Base-by-base conservation (phyloP, 78 protist genomes). In the Protostelium mycophagum region DNA sequence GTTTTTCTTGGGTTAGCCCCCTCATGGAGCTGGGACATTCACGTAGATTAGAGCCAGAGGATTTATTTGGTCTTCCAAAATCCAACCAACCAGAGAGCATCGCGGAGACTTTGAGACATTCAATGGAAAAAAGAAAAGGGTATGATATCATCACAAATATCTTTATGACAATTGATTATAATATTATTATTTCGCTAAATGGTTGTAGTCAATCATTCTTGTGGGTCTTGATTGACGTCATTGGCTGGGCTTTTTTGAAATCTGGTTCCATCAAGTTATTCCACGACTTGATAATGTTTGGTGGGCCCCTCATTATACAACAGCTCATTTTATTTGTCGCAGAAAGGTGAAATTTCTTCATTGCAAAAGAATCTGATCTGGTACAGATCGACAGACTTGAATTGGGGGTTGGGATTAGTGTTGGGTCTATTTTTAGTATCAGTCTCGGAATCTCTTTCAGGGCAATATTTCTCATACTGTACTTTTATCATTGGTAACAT, bases 401-500 rank as follows among this genome's bases (percentile, higher is more conserved):
- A 5, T 51, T 25, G 31, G 73, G 90, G 91, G 87, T 34, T 90
- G 37, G 16, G 86, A 38, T 89, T 39, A 86, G 92, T 86, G 25
- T 34, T 93, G 0, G 86, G 88, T 29, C 86, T 87, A 38, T 86
- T 91, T 83, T 36, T 88, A 1, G 37, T 91, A 83, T 91, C 93
- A 23, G 88, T 89, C 36, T 28, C 88, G 29, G 93, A 88, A 39
- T 89, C 91, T 0, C 34, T 93, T 0, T n/a, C 86, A 35, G 73
- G 87, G 16, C 93, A 93, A 37, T 92, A 91, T 38, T 93, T 85
- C 51, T 88, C 87, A 90, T 90, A 89, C 37, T 84, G 91, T 37
- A 88, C 89, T 83, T 93, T n/a, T 31, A 38, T 89, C n/a, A 91
- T 88, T 37, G 95, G 92, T 37, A 87, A 86, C 91, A 88, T 90